These are phyloP conservation scores for Ceratocystis eucalypticola DNA, from an alignment of 2,329 filamentous ascomycete genomes.

Conservation along the genomic window DNA sequence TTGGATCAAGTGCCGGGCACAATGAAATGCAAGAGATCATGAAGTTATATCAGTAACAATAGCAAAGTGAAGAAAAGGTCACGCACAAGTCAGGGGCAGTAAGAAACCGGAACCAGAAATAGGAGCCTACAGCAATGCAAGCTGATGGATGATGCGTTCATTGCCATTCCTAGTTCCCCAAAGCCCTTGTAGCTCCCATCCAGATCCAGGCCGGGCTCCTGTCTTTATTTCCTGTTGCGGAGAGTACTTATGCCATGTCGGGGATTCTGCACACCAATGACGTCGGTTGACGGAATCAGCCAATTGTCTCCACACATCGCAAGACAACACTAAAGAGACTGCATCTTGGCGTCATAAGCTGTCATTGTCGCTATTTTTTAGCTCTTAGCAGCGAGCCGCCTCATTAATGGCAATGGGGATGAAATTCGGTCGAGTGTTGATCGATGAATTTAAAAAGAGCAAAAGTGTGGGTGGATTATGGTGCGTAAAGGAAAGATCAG, in stretches of 20 bases:
- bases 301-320: background rate
- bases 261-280: conserved; percentile 1
- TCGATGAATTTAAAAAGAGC: background rate
- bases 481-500: background rate
- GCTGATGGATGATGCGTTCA: background rate
- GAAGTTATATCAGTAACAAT: background rate
- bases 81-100: background rate
- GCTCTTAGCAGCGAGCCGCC: background rate
- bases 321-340: background rate
- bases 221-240: conserved; percentile 1
- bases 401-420: background rate
- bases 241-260: background rate
- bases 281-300: conserved; percentile 2
- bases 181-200: background rate
- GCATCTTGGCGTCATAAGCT: conserved; percentile 1
- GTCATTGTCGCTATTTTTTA: background rate
- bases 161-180: background rate
- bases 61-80: background rate
- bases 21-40: background rate
- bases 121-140: background rate
- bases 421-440: background rate
- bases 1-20: background rate
- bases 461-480: background rate
- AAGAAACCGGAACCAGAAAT: background rate
- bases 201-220: background rate